Evolutionary conservation across 441 rosid species (phyloP), one percentile per base, ranked within the genome.

Genomic region (Adansonia grandidieri): DNA sequence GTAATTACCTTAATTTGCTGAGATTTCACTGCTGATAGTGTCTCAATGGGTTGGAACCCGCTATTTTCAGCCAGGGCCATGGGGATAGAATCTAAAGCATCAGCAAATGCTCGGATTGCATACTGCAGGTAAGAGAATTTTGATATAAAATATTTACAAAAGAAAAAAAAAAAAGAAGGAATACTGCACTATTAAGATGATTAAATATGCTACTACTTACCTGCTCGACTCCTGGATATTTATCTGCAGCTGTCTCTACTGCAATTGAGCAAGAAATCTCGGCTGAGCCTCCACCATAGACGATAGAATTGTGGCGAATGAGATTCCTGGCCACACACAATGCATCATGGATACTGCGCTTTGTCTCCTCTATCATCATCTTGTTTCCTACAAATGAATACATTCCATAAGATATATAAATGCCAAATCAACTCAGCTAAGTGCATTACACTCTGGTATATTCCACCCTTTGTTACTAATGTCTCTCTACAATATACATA

Each of bases 51-150:
- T 78, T 95, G 97, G 76, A 95, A 90, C 48, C 98, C 98, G 73
- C 98, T 93, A 80, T 97, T 97, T 82, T 97, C 98, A 2, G 98
- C 98, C 28, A 95, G 98, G 19, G 99, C 98, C 97, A 95, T 92
- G 0, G 98, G 93, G 67, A 97, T 75, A 13, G 91, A 81, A 80
- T 97, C 99, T 82, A 97, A 80, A 71, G 97, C 98, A 85, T 97
- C 99, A 9, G 96, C 98, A 73, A 95, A 95, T 54, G 95, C 98
- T 81, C 98, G 88, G 44, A 97, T 91, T 67, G 97, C 99, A 84
- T 94, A 93, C 99, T 94, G 97, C 87, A 83, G 20, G 74, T 4
- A 68, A n/a, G 37, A 58, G 45, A 20, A 50, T 50, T 50, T 50
- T 50, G 1, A 32, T 2, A 37, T n/a, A 37, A 44, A 51, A 3